Evolutionary conservation across 1,284 basidiomycete species (phyloP).

Genomic region (Boletus sp.): DNA sequence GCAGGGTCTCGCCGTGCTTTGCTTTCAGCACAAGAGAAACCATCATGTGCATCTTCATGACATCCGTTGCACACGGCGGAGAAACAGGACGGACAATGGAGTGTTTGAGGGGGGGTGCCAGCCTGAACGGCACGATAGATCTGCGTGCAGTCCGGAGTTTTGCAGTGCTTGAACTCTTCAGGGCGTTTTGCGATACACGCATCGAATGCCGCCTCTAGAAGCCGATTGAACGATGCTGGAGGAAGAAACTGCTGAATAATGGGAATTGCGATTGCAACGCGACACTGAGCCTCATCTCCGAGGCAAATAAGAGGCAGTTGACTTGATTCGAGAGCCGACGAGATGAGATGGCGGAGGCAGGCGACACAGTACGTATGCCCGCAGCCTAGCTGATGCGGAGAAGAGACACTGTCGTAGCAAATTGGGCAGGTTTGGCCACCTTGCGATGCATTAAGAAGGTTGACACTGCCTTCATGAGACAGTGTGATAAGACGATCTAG

Average conservation of each 20-base stretch:
- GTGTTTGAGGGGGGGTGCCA: slow-evolving; percentile 26
- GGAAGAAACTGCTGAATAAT: slow-evolving; percentile 46
- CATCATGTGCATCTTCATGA: slow-evolving; percentile 48
- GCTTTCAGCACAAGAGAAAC: slow-evolving; percentile 46
- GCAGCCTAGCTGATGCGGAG: slow-evolving; percentile 45
- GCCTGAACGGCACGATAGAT: slow-evolving; percentile 41
- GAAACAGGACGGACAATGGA: slow-evolving; percentile 51
- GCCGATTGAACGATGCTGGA: slow-evolving; percentile 38
- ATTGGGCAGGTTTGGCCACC: slow-evolving; percentile 43
- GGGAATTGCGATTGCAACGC: slow-evolving; percentile 46
- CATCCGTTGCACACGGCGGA: slow-evolving; percentile 47
- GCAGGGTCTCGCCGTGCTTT: slow-evolving; percentile 33
- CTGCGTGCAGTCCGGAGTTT: slow-evolving; percentile 54
- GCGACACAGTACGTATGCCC: slow-evolving; percentile 51
- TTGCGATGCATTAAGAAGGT: slow-evolving; percentile 8
- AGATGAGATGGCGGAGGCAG: slow-evolving; percentile 50
- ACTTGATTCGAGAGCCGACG: slow-evolving; percentile 41
- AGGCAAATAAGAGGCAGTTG: slow-evolving; percentile 51
- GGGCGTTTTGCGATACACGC: slow-evolving; percentile 44
- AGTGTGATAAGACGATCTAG: slow-evolving; percentile 42
- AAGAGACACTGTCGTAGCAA: slow-evolving; percentile 44
- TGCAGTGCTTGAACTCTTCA: slow-evolving; percentile 48
- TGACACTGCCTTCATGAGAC: slow-evolving; percentile 28
- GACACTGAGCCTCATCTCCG: slow-evolving; percentile 47
- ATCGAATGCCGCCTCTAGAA: slow-evolving; percentile 45